A percentile compares a stretch with the other conserved stretches of the same genome.
phyloP scores from a whole-genome alignment of 352 stramenopile genomes.

The Plasmopara viticola region DNA sequence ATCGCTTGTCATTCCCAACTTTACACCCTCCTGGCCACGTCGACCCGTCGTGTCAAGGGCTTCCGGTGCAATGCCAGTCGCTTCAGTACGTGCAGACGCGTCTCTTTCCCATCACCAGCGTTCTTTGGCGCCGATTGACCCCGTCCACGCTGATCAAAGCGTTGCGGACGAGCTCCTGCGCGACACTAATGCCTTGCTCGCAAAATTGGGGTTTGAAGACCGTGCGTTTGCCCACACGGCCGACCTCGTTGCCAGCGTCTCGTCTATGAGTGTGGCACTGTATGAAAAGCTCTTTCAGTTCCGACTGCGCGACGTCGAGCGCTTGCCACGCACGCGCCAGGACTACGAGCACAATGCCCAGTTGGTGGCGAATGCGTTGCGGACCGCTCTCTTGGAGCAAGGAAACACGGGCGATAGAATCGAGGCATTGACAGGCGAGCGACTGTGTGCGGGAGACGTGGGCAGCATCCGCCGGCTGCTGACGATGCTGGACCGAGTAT shows the following conservation, averaged over 20 bases:
- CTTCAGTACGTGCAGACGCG: conserved; percentile 1
- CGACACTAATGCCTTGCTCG: conserved; percentile 74
- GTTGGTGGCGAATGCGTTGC: conserved; percentile 75
- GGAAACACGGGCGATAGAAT: conserved; percentile 19
- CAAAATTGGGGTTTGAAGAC: conserved; percentile 69
- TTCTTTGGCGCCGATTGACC: conserved; percentile 1
- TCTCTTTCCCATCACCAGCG: no score
- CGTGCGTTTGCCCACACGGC: conserved; percentile 66
- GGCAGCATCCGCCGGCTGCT: conserved; percentile 44
- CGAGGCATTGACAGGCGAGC: conserved; percentile 45
- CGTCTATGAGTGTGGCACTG: conserved; percentile 88
- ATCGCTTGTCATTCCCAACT: conserved; percentile 9
- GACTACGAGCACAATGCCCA: conserved; percentile 88
- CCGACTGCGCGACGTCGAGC: conserved; percentile 59
- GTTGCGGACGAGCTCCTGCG: conserved; percentile 13
- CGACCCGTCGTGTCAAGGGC: conserved; percentile 6
- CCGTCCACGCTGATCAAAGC: conserved; percentile 10
- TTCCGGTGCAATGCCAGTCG: conserved; percentile 6
- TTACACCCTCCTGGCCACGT: conserved; percentile 1
- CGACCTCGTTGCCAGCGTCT: conserved; percentile 82
- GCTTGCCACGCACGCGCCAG: conserved; percentile 42
- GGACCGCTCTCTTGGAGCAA: conserved; percentile 63
- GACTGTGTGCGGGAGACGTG: conserved; percentile 48
- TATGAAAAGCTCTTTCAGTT: conserved; percentile 90
- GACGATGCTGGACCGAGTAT: conserved; percentile 52